Evolutionary conservation across 2,329 filamentous ascomycete species (phyloP), one percentile per base, ranked within the genome.

Genomic region (Dryadomyces quercus-mongolicae): DNA sequence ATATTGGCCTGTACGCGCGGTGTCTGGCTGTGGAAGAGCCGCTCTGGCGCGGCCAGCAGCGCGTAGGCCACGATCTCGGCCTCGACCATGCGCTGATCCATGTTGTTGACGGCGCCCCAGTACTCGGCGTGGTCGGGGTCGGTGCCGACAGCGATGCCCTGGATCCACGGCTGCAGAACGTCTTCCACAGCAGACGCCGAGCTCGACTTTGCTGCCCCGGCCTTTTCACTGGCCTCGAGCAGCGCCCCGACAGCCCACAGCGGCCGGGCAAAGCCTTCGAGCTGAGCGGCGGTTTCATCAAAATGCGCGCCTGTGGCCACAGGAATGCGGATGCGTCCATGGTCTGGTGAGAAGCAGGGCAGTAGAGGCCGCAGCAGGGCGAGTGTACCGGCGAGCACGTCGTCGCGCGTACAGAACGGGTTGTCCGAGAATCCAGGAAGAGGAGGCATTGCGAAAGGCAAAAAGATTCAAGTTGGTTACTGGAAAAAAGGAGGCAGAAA

Each of bases 81-180:
- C 57, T 78, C 75, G 0, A 78, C 75, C 75, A 78, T 78, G 1
- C 74, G 62, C 58, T 78, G 75, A 47, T 78, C 74, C 16, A 66
- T 65, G 2, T 73, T 60, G 0, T 65, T 63, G 1, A 77, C 67
- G 0, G 65, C 61, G 0, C 74, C 74, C 75, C 75, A 78, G 56
- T 75, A 78, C 31, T 70, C 69, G 0, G 56, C 43, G 16, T 65
- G 60, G 0, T 56, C 44, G 0, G 67, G 68, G 18, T 71, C 63
- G 0, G 65, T 65, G 2, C 69, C 69, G 3, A 60, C 54, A 0
- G 56, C 54, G 20, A 69, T 45, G 18, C 69, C 60, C 10, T 59
- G 21, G 34, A 66, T 52, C 68, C 68, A 70, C 55, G 62, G 60
- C 31, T 54, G 8, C 40, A 60, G 51, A 12, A 52, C 18, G 12